Base-by-base conservation (phyloP, 1,284 basidiomycete species). In the Papiliotrema terrestris region DNA sequence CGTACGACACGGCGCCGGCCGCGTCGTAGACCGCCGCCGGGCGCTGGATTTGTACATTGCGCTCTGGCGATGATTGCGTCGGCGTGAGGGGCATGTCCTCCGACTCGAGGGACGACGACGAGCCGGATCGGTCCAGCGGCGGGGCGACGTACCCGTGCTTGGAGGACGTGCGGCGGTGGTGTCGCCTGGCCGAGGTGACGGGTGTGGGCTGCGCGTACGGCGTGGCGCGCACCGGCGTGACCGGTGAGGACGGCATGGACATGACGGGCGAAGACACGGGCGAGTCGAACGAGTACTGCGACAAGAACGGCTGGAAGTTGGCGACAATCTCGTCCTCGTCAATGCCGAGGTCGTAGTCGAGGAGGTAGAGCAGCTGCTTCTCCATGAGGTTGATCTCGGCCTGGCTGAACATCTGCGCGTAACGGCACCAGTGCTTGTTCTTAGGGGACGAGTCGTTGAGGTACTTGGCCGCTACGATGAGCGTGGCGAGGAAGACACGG, bases 391-490 rank as follows among this genome's bases (percentile, higher is more conserved):
- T 97, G 77, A 97, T 79, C 72, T 83, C 81, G 52, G 80, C 78
- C 55, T 80, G 79, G 11, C 78, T 89, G 73, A 94, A 84, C 58
- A 81, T 78, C 49, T 81, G 79, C 20, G 86, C 89, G 75, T 94
- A 91, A 52, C 78, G 76, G 51, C 68, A 72, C 93, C 93, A 97
- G 80, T 97, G 91, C 77, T 86, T 85, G 81, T 98, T 98, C 82
- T 95, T 97, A 15, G 90, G 90, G 42, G 87, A 87, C 29, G 90
- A 91, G 79, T 98, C 94, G 78, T 98, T 97, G 70, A 98, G 84
- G 78, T 98, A 98, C 79, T 98, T 98, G 65, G 93, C 89, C 29
- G 95, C 88, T 48, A 94, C 89, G 76, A 98, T 98, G 68, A 98
- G 85, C 0, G 89, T 87, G 38, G 95, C 94, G 63, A 98, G 83